Evolutionary conservation across 2,329 filamentous ascomycete genomes (phyloP).

Genomic region (Venturia nashicola): DNA sequence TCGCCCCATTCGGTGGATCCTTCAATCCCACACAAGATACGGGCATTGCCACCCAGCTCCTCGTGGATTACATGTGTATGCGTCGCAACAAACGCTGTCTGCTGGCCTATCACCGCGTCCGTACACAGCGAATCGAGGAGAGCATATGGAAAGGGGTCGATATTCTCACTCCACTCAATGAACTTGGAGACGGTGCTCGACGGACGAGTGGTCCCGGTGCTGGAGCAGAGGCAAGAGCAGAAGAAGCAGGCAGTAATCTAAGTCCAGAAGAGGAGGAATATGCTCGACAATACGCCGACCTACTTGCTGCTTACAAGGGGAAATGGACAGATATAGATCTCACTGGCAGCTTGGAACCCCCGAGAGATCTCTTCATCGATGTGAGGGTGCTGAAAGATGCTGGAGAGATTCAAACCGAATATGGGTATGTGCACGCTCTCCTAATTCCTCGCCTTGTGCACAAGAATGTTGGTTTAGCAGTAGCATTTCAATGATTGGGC

Average conservation of each 20-base stretch:
- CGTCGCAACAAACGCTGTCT: conserved; percentile 91
- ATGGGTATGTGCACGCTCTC: conserved; percentile 54
- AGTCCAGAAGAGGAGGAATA: conserved; percentile 97
- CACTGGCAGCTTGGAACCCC: conserved; percentile 85
- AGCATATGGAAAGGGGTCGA: conserved; percentile 88
- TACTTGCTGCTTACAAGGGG: conserved; percentile 92
- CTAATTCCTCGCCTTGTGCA: conserved; percentile 7
- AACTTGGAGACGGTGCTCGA: conserved; percentile 19
- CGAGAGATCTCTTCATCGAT: conserved; percentile 93
- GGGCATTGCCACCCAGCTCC: conserved; percentile 71
- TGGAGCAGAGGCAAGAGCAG: conserved; percentile 26
- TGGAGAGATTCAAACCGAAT: conserved; percentile 97
- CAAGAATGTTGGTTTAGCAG: neutral
- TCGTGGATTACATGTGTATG: conserved; percentile 93
- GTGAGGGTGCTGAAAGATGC: conserved; percentile 92
- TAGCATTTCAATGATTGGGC: neutral
- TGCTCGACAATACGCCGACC: conserved; percentile 77
- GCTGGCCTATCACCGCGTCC: conserved; percentile 82
- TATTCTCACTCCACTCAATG: conserved; percentile 51
- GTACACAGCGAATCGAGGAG: conserved; percentile 83
- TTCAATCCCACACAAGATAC: conserved; percentile 80
- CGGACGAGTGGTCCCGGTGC: conserved; percentile 11
- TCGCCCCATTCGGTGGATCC: conserved; percentile 70
- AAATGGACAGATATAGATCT: conserved; percentile 98
- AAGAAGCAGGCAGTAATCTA: conserved; percentile 55